A percentile compares a stretch with the other conserved stretches of the same genome.
phyloP scores from a whole-genome alignment of 306 rosid species.

The Hippophae tibetana region DNA sequence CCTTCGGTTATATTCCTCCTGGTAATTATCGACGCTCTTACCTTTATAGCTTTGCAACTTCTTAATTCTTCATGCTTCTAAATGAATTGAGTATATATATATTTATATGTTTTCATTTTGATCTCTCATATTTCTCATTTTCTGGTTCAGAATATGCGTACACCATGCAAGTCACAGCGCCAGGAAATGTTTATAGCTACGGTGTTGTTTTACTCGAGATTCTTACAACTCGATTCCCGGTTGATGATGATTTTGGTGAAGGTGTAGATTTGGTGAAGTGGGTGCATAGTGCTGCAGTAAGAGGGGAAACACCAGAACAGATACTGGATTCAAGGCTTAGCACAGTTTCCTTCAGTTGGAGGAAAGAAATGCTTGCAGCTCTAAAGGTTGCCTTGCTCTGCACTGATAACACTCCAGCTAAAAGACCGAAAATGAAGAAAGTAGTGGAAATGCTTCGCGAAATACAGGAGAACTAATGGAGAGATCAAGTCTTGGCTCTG shows the following conservation, averaged over 20 bases:
- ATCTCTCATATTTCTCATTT: constrained; percentile 5
- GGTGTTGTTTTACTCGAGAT: constrained; percentile 91
- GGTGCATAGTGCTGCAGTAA: constrained; percentile 82
- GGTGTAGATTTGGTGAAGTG: constrained; percentile 94
- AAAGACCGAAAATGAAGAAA: constrained; percentile 91
- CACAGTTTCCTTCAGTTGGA: constrained; percentile 91
- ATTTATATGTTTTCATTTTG: background rate
- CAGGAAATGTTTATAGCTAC: constrained; percentile 91
- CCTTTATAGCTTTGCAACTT: background rate
- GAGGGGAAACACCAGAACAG: constrained; percentile 99
- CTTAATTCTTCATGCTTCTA: background rate
- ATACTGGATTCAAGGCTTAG: constrained; percentile 81
- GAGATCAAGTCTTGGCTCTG: background rate
- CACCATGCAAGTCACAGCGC: constrained; percentile 99
- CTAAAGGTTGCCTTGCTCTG: constrained; percentile 91
- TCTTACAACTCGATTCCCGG: constrained; percentile 79
- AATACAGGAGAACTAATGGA: constrained; percentile 43
- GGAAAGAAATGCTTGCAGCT: constrained; percentile 99
- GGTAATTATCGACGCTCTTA: constrained; percentile 33
- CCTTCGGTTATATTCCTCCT: constrained; percentile 98
- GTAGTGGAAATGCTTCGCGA: constrained; percentile 94
- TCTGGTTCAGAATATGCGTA: constrained; percentile 82
- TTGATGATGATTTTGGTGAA: constrained; percentile 86
- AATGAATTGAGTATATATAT: background rate
- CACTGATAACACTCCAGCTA: constrained; percentile 86